A percentile compares a stretch with the other conserved stretches of the same genome.
These are phyloP conservation scores for Stagonosporopsis rhizophila DNA, from an alignment of 2,329 filamentous ascomycete genomes.

Conservation along the genomic window DNA sequence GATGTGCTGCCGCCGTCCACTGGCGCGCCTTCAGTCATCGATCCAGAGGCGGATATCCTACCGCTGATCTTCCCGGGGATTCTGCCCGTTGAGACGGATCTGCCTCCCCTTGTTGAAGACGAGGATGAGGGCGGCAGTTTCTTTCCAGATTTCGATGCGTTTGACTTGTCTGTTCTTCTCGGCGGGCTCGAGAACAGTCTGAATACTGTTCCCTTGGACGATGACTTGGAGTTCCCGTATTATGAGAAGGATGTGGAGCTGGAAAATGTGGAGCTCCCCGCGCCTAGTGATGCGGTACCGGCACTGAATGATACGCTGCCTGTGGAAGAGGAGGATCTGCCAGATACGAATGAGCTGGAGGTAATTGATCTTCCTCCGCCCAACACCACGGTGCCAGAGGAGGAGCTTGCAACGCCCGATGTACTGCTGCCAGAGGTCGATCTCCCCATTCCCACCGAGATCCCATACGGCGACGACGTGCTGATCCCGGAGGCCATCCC, in stretches of 20 bases:
- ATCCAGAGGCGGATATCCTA: slow-evolving; percentile 1
- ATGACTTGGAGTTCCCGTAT: slow-evolving; percentile 2
- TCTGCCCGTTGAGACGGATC: slow-evolving; percentile 7
- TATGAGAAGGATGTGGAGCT: not conserved
- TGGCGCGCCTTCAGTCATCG: not conserved
- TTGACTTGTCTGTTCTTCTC: not conserved
- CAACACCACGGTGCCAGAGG: not conserved
- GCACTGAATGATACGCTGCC: no score
- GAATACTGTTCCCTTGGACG: no score
- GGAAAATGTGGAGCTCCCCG: not conserved
- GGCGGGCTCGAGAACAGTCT: no score
- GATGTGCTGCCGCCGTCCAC: not conserved
- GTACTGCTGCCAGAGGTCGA: not conserved
- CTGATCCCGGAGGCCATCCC: not conserved
- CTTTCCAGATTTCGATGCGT: not conserved
- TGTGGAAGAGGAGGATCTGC: not conserved
- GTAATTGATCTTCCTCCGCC: slow-evolving; percentile 14
- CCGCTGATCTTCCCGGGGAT: slow-evolving; percentile 8
- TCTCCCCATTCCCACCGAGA: not conserved
- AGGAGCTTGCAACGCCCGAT: not conserved
- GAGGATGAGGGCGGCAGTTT: no score
- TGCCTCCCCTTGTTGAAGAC: not conserved
- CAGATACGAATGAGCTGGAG: slow-evolving; percentile 9
- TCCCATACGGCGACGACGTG: not conserved
- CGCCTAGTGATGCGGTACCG: not conserved